Conservation (phyloP, 257 asterid species). For the Salvia rosmarinus region DNA sequence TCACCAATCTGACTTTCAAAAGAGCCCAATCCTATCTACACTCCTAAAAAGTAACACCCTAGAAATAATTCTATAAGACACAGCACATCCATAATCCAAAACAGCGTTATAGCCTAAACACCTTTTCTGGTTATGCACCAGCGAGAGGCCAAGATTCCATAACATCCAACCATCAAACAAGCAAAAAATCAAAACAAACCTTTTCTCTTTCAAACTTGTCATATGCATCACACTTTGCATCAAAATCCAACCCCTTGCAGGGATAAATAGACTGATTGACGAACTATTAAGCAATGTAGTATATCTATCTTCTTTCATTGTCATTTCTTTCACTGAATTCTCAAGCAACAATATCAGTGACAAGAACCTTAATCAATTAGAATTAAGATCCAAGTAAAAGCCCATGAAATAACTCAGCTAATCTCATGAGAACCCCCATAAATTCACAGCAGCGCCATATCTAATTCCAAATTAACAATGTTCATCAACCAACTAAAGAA, state of each 20-base stretch:
- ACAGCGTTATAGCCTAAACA: not conserved
- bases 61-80: not conserved
- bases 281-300: not conserved
- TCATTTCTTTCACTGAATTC: not conserved
- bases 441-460: not conserved
- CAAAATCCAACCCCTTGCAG: too few species aligned
- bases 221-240: not conserved
- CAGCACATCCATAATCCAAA: not conserved
- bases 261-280: too few species aligned
- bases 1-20: conserved; percentile 4
- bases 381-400: not conserved
- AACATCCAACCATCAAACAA: too few species aligned
- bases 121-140: not conserved
- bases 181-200: too few species aligned
- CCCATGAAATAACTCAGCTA: not conserved
- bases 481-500: not conserved
- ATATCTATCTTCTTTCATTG: not conserved
- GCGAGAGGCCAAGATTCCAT: not conserved
- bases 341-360: not conserved
- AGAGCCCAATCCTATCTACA: not conserved
- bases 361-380: too few species aligned
- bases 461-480: not conserved
- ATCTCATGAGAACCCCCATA: not conserved
- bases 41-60: not conserved
- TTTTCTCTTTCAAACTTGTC: too few species aligned